Conservation (phyloP, 768 basidiomycete species). For the Phanerochaete sordida region DNA sequence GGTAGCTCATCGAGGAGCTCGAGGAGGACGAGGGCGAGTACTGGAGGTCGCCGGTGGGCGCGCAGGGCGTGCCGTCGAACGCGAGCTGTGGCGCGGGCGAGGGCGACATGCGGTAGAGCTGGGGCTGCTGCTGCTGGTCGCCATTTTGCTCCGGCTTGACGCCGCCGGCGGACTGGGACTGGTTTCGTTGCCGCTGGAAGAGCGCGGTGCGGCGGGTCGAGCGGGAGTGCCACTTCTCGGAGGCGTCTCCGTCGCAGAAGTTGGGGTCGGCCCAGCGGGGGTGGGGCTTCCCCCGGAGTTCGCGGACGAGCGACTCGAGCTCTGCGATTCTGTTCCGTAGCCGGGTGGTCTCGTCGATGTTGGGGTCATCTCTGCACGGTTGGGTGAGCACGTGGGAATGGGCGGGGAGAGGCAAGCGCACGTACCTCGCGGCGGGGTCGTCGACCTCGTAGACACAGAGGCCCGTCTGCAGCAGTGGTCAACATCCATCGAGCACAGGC, state of each 20-base stretch:
- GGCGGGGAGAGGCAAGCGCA: not conserved
- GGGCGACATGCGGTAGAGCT: constrained; percentile 68
- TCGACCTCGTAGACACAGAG: constrained; percentile 95
- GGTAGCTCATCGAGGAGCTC: constrained; percentile 23
- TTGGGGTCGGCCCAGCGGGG: constrained; percentile 81
- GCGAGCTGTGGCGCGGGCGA: constrained; percentile 41
- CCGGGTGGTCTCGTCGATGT: constrained; percentile 82
- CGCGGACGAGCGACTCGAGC: constrained; percentile 87
- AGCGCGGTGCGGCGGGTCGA: constrained; percentile 58
- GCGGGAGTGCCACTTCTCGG: constrained; percentile 84
- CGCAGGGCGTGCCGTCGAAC: constrained; percentile 12
- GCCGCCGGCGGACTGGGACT: constrained; percentile 11
- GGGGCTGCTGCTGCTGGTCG: constrained; percentile 37
- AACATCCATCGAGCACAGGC: constrained; percentile 11
- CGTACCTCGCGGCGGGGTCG: constrained; percentile 76
- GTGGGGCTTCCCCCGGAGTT: constrained; percentile 84
- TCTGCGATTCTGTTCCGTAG: constrained; percentile 87
- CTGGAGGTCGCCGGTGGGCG: constrained; percentile 15
- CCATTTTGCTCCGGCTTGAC: constrained; percentile 53
- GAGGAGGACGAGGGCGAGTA: constrained; percentile 23
- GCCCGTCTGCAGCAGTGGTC: constrained; percentile 56
- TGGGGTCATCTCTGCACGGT: constrained; percentile 70
- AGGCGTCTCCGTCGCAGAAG: constrained; percentile 77
- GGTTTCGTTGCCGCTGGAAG: constrained; percentile 23
- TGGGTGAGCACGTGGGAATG: not conserved